Percentiles rank a stretch among this genome's conserved stretches.
Conservation (phyloP, 2,329 filamentous ascomycete genomes). For the Plenodomus lindquistii region DNA sequence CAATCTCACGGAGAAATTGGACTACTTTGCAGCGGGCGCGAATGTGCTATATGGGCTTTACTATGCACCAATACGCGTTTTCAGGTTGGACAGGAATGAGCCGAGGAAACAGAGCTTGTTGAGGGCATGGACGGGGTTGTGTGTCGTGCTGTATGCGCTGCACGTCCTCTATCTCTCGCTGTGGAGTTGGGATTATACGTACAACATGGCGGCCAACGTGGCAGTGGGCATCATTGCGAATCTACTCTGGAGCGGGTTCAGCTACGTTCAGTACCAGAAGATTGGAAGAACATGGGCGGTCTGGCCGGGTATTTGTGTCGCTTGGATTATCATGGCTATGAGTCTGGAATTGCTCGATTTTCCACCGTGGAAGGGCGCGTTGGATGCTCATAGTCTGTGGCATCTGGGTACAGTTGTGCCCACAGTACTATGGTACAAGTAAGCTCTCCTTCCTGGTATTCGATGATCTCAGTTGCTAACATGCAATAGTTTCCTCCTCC, state of each 20-base stretch:
- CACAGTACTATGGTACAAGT: conserved; percentile 93
- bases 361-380: conserved; percentile 74
- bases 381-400: conserved; percentile 96
- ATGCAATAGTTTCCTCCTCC: conserved; percentile 74
- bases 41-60: conserved; percentile 90
- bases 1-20: conserved; percentile 81
- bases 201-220: conserved; percentile 97
- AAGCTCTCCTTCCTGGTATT: conserved; percentile 50
- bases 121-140: conserved; percentile 75
- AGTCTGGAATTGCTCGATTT: conserved; percentile 95
- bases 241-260: conserved; percentile 83
- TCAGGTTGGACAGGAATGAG: conserved; percentile 71
- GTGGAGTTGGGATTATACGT: conserved; percentile 91
- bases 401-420: conserved; percentile 90
- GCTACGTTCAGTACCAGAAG: conserved; percentile 71
- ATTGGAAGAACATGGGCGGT: conserved; percentile 77
- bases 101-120: conserved; percentile 59
- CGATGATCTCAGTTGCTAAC: conserved; percentile 18
- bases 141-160: conserved; percentile 68
- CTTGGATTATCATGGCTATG: conserved; percentile 92
- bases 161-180: conserved; percentile 86
- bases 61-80: conserved; percentile 79
- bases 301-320: conserved; percentile 88
- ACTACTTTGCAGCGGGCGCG: conserved; percentile 93
- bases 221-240: conserved; percentile 80